Conservation (phyloP, 1,139 yeast genomes). For the Hyphopichia khmerensis region DNA sequence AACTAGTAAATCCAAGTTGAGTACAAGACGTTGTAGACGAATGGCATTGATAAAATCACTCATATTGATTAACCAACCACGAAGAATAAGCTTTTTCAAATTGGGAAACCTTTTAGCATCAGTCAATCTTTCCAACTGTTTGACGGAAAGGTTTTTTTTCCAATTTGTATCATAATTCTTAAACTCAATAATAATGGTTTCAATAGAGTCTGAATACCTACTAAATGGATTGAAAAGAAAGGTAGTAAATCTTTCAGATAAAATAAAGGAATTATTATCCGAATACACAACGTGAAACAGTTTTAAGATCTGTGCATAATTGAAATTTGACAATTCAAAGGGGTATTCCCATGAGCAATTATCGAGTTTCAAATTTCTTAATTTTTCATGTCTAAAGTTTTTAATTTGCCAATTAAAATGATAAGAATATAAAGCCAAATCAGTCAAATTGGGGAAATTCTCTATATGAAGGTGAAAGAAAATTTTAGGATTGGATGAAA, state of each 20-base stretch:
- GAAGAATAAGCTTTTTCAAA: neutral
- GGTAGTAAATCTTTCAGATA: slow-evolving; percentile 36
- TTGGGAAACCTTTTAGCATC: neutral
- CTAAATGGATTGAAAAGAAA: slow-evolving; percentile 17
- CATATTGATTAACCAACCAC: slow-evolving; percentile 3
- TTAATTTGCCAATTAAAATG: slow-evolving; percentile 32
- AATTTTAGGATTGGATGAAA: slow-evolving; percentile 18
- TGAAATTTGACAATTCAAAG: slow-evolving; percentile 34
- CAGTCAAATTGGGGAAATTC: slow-evolving; percentile 19
- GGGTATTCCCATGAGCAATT: slow-evolving; percentile 51
- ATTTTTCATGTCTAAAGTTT: slow-evolving; percentile 4
- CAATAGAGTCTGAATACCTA: neutral
- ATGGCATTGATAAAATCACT: no score
- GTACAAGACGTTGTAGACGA: no score
- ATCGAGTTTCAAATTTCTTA: no score
- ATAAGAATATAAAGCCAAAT: slow-evolving; percentile 26
- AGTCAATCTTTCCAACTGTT: neutral
- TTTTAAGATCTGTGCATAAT: slow-evolving; percentile 20
- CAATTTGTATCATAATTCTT: slow-evolving; percentile 2
- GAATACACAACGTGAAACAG: slow-evolving; percentile 26
- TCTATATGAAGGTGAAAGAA: slow-evolving; percentile 34
- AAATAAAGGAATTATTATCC: slow-evolving; percentile 29
- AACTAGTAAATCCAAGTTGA: neutral
- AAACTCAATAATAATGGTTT: neutral
- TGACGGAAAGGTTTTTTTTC: slow-evolving; percentile 2